Percentiles rank a stretch among this genome's conserved stretches.
Conservation (phyloP, 1,284 basidiomycete genomes). For the Thecaphora thlaspeos region DNA sequence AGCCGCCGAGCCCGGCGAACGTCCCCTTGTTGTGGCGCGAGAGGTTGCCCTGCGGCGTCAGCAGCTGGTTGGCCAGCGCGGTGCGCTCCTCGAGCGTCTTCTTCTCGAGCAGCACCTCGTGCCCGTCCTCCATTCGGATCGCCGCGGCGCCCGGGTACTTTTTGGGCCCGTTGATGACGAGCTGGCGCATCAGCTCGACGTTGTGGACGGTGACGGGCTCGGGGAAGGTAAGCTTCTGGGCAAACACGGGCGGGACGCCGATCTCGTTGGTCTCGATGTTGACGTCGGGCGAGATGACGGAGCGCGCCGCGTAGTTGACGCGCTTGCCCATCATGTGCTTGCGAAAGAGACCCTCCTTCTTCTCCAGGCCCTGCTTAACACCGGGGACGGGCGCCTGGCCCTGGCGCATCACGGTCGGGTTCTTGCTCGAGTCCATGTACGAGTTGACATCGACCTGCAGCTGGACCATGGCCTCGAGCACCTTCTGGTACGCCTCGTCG, state of each 20-base stretch:
- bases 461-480: slow-evolving; percentile 81
- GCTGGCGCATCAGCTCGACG: slow-evolving; percentile 80
- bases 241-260: slow-evolving; percentile 95
- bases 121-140: slow-evolving; percentile 88
- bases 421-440: slow-evolving; percentile 96
- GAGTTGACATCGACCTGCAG: slow-evolving; percentile 94
- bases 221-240: slow-evolving; percentile 92
- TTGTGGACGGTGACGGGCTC: slow-evolving; percentile 94
- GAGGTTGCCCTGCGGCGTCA: slow-evolving; percentile 79
- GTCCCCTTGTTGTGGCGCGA: slow-evolving; percentile 55
- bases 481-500: slow-evolving; percentile 65
- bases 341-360: slow-evolving; percentile 97
- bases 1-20: slow-evolving; percentile 51
- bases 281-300: slow-evolving; percentile 98
- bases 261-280: slow-evolving; percentile 99
- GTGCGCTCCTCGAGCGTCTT: slow-evolving; percentile 80
- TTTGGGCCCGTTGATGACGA: slow-evolving; percentile 88
- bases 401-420: slow-evolving; percentile 77
- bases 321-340: slow-evolving; percentile 99
- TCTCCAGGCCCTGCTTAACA: slow-evolving; percentile 95
- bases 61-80: slow-evolving; percentile 92
- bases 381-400: slow-evolving; percentile 91
- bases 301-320: slow-evolving; percentile 97
- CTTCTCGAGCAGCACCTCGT: slow-evolving; percentile 64
- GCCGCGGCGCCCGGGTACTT: slow-evolving; percentile 89